Conservation (phyloP, 208 protist genomes). For the Balamuthia mandrillaris region DNA sequence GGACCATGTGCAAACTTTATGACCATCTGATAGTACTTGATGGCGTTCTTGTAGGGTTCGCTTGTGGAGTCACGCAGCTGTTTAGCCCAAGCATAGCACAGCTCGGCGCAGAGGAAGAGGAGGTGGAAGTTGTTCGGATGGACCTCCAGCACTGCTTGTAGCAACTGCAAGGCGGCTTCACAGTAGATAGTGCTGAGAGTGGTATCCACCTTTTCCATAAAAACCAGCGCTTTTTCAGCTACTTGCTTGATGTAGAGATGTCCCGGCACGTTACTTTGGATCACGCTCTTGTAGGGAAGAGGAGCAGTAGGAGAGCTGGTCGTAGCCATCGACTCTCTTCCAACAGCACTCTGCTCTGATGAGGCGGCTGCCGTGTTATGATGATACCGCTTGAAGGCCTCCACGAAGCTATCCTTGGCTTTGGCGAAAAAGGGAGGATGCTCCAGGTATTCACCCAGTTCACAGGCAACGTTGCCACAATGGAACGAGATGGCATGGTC, state of each 20-base stretch:
- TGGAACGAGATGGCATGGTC: conserved; percentile 12
- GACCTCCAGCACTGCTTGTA: conserved; percentile 21
- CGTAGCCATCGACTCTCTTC: no score
- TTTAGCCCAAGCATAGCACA: conserved; percentile 32
- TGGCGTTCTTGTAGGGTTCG: conserved; percentile 27
- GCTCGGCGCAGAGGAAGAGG: conserved; percentile 37
- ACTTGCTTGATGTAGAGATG: conserved; percentile 21
- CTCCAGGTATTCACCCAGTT: conserved; percentile 4
- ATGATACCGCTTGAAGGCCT: no score
- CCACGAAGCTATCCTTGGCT: neutral
- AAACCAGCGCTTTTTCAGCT: conserved; percentile 3
- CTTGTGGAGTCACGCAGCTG: neutral
- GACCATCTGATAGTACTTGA: conserved; percentile 24
- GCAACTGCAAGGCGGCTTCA: conserved; percentile 25
- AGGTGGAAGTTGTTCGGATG: neutral
- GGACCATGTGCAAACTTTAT: no score
- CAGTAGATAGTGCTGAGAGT: conserved; percentile 3
- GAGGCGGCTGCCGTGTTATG: no score
- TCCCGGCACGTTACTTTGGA: no score
- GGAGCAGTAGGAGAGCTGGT: no score
- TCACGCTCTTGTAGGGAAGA: no score
- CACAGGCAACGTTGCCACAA: conserved; percentile 23
- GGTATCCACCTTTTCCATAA: conserved; percentile 34
- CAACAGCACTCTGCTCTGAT: no score
- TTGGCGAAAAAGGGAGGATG: conserved; percentile 25